Conservation (phyloP, 1,284 basidiomycete genomes). For the Ganoderma multipileum region DNA sequence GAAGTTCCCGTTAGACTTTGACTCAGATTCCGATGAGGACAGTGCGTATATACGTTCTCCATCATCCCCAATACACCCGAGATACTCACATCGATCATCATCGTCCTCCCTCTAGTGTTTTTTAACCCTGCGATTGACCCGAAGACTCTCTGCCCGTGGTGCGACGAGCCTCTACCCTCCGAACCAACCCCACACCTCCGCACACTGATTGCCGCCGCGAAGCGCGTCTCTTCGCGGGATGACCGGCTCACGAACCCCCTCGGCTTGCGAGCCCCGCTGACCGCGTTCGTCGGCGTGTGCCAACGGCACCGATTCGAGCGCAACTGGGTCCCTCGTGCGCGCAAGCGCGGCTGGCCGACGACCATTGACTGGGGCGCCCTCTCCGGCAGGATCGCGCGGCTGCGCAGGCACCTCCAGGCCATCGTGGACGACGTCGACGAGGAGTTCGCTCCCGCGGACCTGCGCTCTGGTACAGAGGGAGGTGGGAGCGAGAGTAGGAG, state of each 20-base stretch:
- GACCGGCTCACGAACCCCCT: conserved; percentile 72
- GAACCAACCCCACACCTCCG: conserved; percentile 66
- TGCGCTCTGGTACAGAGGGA: conserved; percentile 22
- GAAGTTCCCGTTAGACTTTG: conserved; percentile 27
- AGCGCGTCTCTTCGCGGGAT: conserved; percentile 59
- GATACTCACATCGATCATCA: not conserved
- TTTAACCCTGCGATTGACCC: conserved; percentile 60
- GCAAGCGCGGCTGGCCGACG: conserved; percentile 76
- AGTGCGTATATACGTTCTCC: conserved; percentile 31
- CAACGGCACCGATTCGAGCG: conserved; percentile 80
- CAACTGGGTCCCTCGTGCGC: conserved; percentile 71
- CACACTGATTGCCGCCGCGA: conserved; percentile 58
- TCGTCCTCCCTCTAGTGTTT: conserved; percentile 43
- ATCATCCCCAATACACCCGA: not conserved
- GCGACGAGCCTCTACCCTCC: conserved; percentile 70
- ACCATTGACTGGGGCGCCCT: conserved; percentile 68
- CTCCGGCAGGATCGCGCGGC: conserved; percentile 54
- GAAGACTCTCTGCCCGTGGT: conserved; percentile 76
- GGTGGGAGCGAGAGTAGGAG: conserved; percentile 35
- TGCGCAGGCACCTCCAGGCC: conserved; percentile 52
- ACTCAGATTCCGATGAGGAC: conserved; percentile 33
- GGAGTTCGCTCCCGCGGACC: conserved; percentile 36
- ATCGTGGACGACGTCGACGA: conserved; percentile 57
- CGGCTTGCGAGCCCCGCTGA: conserved; percentile 70
- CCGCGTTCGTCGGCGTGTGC: conserved; percentile 69